Percentiles rank a stretch among this genome's conserved stretches.
phyloP scores from a whole-genome alignment of 345 rosid genomes.

The Citrus medica region DNA sequence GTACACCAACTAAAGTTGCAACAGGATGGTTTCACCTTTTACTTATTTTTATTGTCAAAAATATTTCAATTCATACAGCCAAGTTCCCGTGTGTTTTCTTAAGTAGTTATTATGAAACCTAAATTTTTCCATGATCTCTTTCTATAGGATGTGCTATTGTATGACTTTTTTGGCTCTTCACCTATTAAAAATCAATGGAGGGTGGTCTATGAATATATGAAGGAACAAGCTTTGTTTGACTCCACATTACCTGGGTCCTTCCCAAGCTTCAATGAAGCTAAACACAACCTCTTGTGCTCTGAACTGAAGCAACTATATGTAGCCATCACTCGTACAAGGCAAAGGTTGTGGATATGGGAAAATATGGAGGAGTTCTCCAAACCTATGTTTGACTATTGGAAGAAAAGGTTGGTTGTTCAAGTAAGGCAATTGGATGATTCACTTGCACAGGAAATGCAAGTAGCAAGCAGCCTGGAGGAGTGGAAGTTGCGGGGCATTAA shows the following conservation, averaged over 20 bases:
- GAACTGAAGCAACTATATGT: slow-evolving; percentile 52
- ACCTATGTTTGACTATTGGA: slow-evolving; percentile 42
- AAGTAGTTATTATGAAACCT: background rate
- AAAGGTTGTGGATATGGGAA: slow-evolving; percentile 56
- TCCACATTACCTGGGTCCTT: slow-evolving; percentile 5
- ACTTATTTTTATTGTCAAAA: background rate
- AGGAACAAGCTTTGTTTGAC: slow-evolving; percentile 28
- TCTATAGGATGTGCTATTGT: slow-evolving; percentile 47
- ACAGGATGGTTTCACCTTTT: too few species aligned
- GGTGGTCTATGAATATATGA: slow-evolving; percentile 42
- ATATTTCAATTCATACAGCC: background rate
- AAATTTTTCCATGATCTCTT: background rate
- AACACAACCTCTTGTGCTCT: slow-evolving; percentile 42
- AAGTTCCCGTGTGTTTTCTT: background rate
- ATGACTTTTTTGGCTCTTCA: slow-evolving; percentile 51
- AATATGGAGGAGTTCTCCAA: slow-evolving; percentile 28
- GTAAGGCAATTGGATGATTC: slow-evolving; percentile 31
- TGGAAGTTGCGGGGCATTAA: slow-evolving; percentile 43
- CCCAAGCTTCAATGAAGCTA: slow-evolving; percentile 31
- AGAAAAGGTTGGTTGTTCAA: slow-evolving; percentile 28
- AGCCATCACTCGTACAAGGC: slow-evolving; percentile 54
- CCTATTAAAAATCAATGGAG: slow-evolving; percentile 43
- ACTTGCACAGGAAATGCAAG: slow-evolving; percentile 39
- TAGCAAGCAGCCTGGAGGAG: slow-evolving; percentile 41
- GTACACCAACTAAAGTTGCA: too few species aligned